phyloP scores from a whole-genome alignment of 148 eudicot genomes.

The Dianthus caryophyllus region DNA sequence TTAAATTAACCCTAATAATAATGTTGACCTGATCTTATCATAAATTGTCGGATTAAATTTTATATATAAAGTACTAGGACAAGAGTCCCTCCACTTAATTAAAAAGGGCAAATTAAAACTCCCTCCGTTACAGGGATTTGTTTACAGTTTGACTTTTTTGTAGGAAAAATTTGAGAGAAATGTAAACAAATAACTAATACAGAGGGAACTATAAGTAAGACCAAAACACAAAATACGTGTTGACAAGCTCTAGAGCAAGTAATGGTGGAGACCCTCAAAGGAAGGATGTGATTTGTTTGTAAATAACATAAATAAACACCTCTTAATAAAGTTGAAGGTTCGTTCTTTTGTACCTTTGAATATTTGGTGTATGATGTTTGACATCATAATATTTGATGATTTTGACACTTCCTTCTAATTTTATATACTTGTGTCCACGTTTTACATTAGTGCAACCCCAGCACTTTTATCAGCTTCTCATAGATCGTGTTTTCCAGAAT shows the following conservation, averaged over 20 bases:
- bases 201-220: too few species aligned
- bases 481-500: neutral
- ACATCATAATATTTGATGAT: conserved; percentile 13
- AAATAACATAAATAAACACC: neutral
- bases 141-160: too few species aligned
- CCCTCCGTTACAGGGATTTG: too few species aligned
- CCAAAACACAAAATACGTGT: conserved; percentile 6
- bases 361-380: neutral
- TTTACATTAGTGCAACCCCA: conserved; percentile 17
- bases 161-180: too few species aligned
- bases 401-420: conserved; percentile 3
- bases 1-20: too few species aligned
- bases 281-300: neutral
- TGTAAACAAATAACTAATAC: too few species aligned
- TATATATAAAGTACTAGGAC: too few species aligned
- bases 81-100: too few species aligned
- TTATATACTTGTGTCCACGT: conserved; percentile 18
- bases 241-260: conserved; percentile 11
- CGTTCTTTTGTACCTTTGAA: neutral
- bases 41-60: too few species aligned
- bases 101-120: too few species aligned
- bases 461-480: conserved; percentile 10
- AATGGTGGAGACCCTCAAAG: neutral
- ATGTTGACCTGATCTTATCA: too few species aligned
- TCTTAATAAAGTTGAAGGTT: neutral